Evolutionary conservation across 805 yeast genomes (phyloP).

Genomic region (Cyberlindnera nakhonratchasimensis): DNA sequence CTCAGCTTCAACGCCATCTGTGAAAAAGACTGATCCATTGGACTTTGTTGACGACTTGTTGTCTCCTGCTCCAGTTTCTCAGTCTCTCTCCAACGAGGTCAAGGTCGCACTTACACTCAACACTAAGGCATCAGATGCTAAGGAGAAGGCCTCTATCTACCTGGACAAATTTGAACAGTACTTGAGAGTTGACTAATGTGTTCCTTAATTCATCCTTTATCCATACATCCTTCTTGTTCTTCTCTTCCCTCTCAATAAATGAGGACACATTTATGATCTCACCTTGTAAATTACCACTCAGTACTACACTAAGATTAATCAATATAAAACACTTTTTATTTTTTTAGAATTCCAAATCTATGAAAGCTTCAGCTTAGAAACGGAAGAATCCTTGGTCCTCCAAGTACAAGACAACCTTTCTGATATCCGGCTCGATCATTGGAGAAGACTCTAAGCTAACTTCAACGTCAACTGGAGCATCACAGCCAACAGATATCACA

Average conservation of each 20-base stretch:
- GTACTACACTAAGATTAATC: too few species aligned
- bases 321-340: too few species aligned
- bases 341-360: too few species aligned
- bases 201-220: neutral
- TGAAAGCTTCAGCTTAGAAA: constrained; percentile 32
- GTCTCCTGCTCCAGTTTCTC: constrained; percentile 20
- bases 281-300: neutral
- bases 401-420: constrained; percentile 62
- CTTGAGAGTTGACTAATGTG: constrained; percentile 6
- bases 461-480: constrained; percentile 48
- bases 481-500: constrained; percentile 43
- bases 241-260: neutral
- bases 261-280: neutral
- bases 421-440: constrained; percentile 60
- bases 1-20: constrained; percentile 13
- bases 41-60: constrained; percentile 28
- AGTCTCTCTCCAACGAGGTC: constrained; percentile 28
- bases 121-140: constrained; percentile 39
- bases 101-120: constrained; percentile 36
- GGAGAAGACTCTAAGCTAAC: constrained; percentile 55
- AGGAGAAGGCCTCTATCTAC: constrained; percentile 39
- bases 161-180: constrained; percentile 21
- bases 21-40: constrained; percentile 16
- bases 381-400: constrained; percentile 82
- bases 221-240: neutral